Evolutionary conservation across 75 land plant genomes (phyloP).

Genomic region (Sequoia sempervirens): DNA sequence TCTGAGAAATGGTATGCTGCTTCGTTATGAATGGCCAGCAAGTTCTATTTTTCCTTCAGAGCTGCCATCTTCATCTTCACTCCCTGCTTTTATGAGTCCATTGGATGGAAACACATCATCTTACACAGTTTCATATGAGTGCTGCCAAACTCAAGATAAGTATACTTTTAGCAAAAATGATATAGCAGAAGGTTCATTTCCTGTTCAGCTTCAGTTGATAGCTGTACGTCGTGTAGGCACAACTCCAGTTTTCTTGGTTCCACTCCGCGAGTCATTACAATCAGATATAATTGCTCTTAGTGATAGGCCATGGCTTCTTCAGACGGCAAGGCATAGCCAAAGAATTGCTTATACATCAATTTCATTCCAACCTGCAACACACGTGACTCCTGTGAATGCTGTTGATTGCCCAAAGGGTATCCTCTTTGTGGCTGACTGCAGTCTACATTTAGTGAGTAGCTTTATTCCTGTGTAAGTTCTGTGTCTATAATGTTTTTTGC

Average conservation of each 20-base stretch:
- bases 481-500: not conserved
- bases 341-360: constrained; percentile 88
- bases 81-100: not conserved
- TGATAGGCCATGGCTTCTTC: constrained; percentile 97
- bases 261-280: constrained; percentile 61
- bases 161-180: constrained; percentile 8
- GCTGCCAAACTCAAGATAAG: constrained; percentile 4
- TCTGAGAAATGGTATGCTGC: constrained; percentile 93
- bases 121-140: constrained; percentile 1
- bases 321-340: constrained; percentile 82
- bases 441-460: constrained; percentile 78
- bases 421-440: constrained; percentile 85
- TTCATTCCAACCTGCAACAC: constrained; percentile 89
- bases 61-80: not conserved
- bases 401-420: constrained; percentile 82
- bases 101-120: constrained; percentile 1
- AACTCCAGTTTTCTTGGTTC: constrained; percentile 82
- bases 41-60: constrained; percentile 12
- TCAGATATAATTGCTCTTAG: constrained; percentile 89
- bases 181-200: constrained; percentile 15
- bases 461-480: not conserved
- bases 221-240: constrained; percentile 87
- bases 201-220: constrained; percentile 66
- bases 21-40: constrained; percentile 91
- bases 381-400: constrained; percentile 82